A percentile compares a stretch with the other conserved stretches of the same genome.
Evolutionary conservation across 2,329 filamentous ascomycete species (phyloP).

Genomic region (Fusarium tupiense): DNA sequence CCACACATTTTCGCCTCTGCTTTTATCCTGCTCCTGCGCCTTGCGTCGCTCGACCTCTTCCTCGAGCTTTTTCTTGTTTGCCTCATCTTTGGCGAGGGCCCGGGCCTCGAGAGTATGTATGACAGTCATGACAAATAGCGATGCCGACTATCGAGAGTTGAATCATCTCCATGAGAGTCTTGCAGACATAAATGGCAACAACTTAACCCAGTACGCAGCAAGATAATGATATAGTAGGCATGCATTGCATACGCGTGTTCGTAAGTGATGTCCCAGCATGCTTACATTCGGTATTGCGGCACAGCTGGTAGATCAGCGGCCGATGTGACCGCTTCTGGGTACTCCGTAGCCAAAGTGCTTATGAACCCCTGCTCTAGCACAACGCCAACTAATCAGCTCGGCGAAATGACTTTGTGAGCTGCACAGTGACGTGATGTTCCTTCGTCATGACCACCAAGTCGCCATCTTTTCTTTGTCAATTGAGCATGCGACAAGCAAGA

Average conservation of each 20-base stretch:
- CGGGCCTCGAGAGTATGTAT: not conserved
- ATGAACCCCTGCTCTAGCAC: rapidly evolving
- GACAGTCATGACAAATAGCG: not conserved
- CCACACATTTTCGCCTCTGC: not conserved
- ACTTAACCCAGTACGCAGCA: no score
- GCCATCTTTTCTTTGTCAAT: not conserved
- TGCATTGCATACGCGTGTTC: not conserved
- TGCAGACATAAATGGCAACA: no score
- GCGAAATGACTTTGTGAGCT: not conserved
- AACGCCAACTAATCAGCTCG: rapidly evolving
- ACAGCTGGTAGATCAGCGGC: not conserved
- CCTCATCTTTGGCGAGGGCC: not conserved
- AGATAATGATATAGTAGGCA: not conserved
- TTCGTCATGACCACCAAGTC: not conserved
- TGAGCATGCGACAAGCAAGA: not conserved
- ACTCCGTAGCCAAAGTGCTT: not conserved
- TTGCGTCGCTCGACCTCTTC: not conserved
- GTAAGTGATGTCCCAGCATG: not conserved
- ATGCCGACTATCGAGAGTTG: rapidly evolving
- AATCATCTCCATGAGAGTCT: rapidly evolving
- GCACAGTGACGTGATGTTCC: not conserved
- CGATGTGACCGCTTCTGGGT: rapidly evolving
- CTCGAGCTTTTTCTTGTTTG: rapidly evolving
- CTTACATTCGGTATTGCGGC: not conserved
- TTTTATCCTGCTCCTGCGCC: not conserved